Evolutionary conservation across 2,329 filamentous ascomycete genomes (phyloP), one percentile per base, ranked within the genome.

Genomic region (Botryosphaeria agaves): DNA sequence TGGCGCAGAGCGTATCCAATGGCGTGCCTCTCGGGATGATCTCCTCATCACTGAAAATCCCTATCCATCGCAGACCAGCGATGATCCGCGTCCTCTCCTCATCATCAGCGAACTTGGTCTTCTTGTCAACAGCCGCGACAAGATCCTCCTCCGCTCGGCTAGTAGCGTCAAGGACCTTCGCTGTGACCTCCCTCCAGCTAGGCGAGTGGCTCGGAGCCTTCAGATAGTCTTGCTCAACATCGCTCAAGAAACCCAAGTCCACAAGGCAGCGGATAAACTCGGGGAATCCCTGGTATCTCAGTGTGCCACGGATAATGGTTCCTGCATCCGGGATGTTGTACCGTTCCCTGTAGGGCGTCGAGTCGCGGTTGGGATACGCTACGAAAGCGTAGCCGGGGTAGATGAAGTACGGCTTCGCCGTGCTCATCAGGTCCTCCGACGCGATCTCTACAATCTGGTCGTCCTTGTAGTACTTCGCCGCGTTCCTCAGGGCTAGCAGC

Each of bases 351-450:
- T 89, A 95, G 6, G 70, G 66, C 11, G 81, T 89, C 14, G 76
- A 85, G 59, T 95, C 85, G 43, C 85, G 69, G 72, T 95, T 95
- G 34, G 80, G 79, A 60, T 95, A 95, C 25, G 78, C 83, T 42
- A 94, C 84, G 45, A 92, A 87, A 30, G 78, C 76, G 53, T 75
- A 94, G 35, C 82, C 81, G 20, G 80, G 79, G 62, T 84, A 91
- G 62, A 87, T 89, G 57, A 69, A 73, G 68, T 92, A 93, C 29
- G 83, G 81, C 66, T 91, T 87, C 24, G 85, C 83, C 29, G 69
- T 71, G 37, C 62, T 75, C 87, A 94, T 95, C 37, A 94, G 66
- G 25, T 85, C 78, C 41, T 64, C 59, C 12, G 61, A 65, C 42
- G 47, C 42, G 20, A 38, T 33, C 12, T 26, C 30, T 32, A 78